phyloP scores from a whole-genome alignment of 179 eudicot genomes.

The Beta corolliflora region DNA sequence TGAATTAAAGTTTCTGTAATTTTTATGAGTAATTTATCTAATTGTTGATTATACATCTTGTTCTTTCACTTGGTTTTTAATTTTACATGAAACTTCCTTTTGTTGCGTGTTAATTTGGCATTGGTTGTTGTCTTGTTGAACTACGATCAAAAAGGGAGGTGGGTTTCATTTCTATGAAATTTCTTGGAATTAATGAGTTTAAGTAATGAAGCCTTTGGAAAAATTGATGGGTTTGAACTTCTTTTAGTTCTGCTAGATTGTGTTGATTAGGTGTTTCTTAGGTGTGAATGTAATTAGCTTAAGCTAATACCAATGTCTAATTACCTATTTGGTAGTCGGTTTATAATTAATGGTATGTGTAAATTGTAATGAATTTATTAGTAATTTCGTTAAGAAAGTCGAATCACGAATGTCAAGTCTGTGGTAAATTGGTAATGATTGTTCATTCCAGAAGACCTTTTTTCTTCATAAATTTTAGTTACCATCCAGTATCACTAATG shows the following conservation, averaged over 20 bases:
- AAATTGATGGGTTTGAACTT: background rate
- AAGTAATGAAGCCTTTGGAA: background rate
- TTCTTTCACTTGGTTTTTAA: background rate
- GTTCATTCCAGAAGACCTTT: too few relatives aligned
- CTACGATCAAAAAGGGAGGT: background rate
- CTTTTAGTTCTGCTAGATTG: background rate
- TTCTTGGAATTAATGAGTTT: background rate
- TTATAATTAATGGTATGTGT: too few relatives aligned
- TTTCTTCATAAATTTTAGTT: too few relatives aligned
- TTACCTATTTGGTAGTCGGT: too few relatives aligned
- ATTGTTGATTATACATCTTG: background rate
- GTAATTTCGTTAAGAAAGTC: too few relatives aligned
- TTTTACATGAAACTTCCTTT: background rate
- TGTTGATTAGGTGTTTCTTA: background rate
- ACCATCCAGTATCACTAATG: too few relatives aligned
- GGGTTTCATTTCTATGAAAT: background rate
- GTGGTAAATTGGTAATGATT: too few relatives aligned
- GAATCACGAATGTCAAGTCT: too few relatives aligned
- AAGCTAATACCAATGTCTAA: too few relatives aligned
- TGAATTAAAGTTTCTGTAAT: background rate
- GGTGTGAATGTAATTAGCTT: background rate
- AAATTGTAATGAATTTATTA: too few relatives aligned
- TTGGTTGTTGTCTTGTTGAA: background rate
- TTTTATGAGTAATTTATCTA: conserved; percentile 1
- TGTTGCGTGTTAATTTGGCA: background rate